phyloP scores from a whole-genome alignment of 441 rosid species.

The Adansonia rubrostipa region DNA sequence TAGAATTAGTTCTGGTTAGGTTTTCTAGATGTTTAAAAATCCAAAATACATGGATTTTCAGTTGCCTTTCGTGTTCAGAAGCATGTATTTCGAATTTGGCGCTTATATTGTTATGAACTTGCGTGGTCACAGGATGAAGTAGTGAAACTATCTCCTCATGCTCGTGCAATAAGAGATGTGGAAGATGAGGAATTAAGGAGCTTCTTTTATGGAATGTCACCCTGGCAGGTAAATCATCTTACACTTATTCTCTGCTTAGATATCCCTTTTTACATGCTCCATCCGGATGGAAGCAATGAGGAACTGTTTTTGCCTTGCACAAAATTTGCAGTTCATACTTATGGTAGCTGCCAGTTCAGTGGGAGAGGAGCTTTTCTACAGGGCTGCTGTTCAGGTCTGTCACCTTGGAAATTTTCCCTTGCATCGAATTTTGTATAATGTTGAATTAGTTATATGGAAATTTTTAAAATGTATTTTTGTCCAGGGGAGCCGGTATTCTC shows the following conservation, averaged over 20 bases:
- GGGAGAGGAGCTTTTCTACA: slow-evolving; percentile 96
- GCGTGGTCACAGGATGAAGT: slow-evolving; percentile 75
- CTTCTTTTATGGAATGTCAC: slow-evolving; percentile 96
- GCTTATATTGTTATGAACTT: neutral
- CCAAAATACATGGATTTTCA: neutral
- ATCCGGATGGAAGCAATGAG: slow-evolving; percentile 2
- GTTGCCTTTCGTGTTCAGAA: neutral
- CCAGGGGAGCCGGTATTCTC: neutral
- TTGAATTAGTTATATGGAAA: neutral
- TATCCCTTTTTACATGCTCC: neutral
- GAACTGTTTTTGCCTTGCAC: slow-evolving; percentile 11
- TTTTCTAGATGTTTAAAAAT: neutral
- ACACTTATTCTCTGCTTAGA: neutral
- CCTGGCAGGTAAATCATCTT: slow-evolving; percentile 73
- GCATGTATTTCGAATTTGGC: neutral
- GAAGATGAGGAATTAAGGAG: slow-evolving; percentile 95
- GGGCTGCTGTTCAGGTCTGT: slow-evolving; percentile 85
- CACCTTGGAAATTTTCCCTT: neutral
- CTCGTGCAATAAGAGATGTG: slow-evolving; percentile 95
- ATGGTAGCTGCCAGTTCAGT: slow-evolving; percentile 86
- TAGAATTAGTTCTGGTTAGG: neutral
- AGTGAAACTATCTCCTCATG: slow-evolving; percentile 89
- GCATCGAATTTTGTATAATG: neutral
- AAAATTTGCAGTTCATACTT: slow-evolving; percentile 65
- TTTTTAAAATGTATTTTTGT: neutral